Conservation (phyloP, 768 basidiomycete species). For the Peribolospora baueri region DNA sequence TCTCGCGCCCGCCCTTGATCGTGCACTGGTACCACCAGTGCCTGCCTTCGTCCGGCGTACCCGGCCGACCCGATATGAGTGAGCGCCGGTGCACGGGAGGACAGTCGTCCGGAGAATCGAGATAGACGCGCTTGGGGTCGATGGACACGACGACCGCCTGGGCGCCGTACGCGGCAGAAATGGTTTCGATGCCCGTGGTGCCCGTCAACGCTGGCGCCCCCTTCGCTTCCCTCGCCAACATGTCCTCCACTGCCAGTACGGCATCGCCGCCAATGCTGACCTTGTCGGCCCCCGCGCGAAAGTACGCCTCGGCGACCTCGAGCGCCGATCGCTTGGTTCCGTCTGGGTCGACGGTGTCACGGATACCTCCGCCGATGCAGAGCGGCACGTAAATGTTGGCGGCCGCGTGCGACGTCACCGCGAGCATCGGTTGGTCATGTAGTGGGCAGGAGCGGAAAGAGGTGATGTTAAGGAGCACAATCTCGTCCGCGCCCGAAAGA, state of each 20-base stretch:
- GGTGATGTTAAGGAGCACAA: slow-evolving; percentile 96
- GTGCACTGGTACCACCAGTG: slow-evolving; percentile 99
- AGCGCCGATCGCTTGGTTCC: slow-evolving; percentile 63
- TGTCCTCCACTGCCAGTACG: slow-evolving; percentile 70
- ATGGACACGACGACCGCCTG: slow-evolving; percentile 96
- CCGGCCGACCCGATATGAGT: slow-evolving; percentile 12
- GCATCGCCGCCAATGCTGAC: slow-evolving; percentile 94
- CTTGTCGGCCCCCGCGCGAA: slow-evolving; percentile 93
- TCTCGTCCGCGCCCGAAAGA: slow-evolving; percentile 69
- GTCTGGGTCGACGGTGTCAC: slow-evolving; percentile 84
- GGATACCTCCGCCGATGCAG: slow-evolving; percentile 95
- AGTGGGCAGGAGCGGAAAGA: slow-evolving; percentile 93
- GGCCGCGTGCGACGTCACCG: slow-evolving; percentile 72
- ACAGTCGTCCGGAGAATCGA: slow-evolving; percentile 27
- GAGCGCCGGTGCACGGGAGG: slow-evolving; percentile 27
- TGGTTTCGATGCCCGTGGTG: slow-evolving; percentile 72
- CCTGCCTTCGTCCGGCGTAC: slow-evolving; percentile 24
- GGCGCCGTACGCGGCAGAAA: slow-evolving; percentile 67
- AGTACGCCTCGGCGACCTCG: slow-evolving; percentile 87
- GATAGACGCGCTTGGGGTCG: slow-evolving; percentile 69
- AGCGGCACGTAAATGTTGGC: slow-evolving; percentile 85
- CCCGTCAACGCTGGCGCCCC: slow-evolving; percentile 29
- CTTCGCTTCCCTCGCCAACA: slow-evolving; percentile 21
- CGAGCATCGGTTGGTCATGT: slow-evolving; percentile 92
- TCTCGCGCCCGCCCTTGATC: slow-evolving; percentile 71